A percentile compares a stretch with the other conserved stretches of the same genome.
phyloP scores from a whole-genome alignment of 345 rosid species.

The Eucalyptus cloeziana region DNA sequence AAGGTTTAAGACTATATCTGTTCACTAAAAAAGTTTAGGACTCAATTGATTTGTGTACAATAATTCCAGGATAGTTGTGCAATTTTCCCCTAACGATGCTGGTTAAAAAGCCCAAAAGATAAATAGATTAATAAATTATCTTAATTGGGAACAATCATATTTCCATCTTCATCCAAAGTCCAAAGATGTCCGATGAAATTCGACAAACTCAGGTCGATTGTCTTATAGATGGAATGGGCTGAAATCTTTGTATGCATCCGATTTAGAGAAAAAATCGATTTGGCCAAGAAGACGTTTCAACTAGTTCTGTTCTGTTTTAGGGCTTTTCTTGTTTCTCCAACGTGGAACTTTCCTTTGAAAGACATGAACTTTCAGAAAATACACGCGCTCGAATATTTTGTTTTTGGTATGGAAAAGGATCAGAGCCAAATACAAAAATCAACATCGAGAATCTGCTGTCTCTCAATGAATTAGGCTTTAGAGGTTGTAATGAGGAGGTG shows the following conservation, averaged over 20 bases:
- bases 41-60: not conserved
- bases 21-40: too few species aligned
- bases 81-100: too few species aligned
- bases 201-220: not conserved
- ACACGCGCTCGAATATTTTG: not conserved
- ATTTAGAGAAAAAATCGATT: not conserved
- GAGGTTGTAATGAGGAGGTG: fast-evolving
- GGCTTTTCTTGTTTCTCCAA: not conserved
- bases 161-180: not conserved
- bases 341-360: not conserved
- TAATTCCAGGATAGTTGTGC: not conserved
- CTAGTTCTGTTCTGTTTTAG: not conserved
- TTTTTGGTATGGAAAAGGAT: not conserved
- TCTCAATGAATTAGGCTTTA: too few species aligned
- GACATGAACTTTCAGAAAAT: too few species aligned
- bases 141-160: not conserved
- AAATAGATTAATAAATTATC: not conserved
- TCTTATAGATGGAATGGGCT: not conserved
- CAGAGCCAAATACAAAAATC: not conserved
- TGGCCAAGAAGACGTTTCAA: not conserved
- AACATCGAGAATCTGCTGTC: fast-evolving
- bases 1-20: too few species aligned
- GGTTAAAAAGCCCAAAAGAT: not conserved
- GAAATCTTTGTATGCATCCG: not conserved
- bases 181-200: not conserved